These are phyloP conservation scores for Mycena crocata DNA, from an alignment of 768 basidiomycete species.

Conservation along the genomic window DNA sequence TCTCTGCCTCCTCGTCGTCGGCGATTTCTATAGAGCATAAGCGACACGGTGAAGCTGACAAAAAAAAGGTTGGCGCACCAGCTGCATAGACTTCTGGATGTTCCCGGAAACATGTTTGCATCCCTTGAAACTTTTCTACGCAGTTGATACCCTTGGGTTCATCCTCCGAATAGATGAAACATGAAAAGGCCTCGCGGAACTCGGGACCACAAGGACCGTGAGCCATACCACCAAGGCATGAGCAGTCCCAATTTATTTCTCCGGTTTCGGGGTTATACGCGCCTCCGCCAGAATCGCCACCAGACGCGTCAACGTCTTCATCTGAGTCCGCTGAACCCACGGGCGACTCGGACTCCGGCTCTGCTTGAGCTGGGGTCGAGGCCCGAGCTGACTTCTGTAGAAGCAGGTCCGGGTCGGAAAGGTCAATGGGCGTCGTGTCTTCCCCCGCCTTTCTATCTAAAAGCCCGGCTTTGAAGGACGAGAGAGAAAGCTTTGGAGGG, in stretches of 20 bases:
- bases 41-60: not conserved
- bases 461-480: not conserved
- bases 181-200: constrained; percentile 96
- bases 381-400: constrained; percentile 2
- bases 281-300: constrained; percentile 43
- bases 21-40: constrained; percentile 25
- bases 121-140: constrained; percentile 95
- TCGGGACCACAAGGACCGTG: constrained; percentile 94
- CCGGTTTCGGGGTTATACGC: constrained; percentile 97
- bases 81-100: constrained; percentile 97
- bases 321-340: constrained; percentile 19
- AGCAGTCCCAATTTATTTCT: constrained; percentile 99
- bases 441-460: not conserved
- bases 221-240: constrained; percentile 99
- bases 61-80: constrained; percentile 62
- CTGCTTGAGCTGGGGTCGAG: constrained; percentile 13
- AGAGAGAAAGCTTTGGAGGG: not conserved
- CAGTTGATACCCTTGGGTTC: constrained; percentile 99
- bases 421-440: not conserved
- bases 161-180: constrained; percentile 93
- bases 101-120: constrained; percentile 97
- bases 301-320: constrained; percentile 33
- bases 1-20: constrained; percentile 29
- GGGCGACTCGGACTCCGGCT: not conserved
- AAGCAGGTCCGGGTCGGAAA: not conserved